Evolutionary conservation across 345 rosid genomes (phyloP), one percentile per base, ranked within the genome.

Genomic region (Crucihimalaya himalaica): DNA sequence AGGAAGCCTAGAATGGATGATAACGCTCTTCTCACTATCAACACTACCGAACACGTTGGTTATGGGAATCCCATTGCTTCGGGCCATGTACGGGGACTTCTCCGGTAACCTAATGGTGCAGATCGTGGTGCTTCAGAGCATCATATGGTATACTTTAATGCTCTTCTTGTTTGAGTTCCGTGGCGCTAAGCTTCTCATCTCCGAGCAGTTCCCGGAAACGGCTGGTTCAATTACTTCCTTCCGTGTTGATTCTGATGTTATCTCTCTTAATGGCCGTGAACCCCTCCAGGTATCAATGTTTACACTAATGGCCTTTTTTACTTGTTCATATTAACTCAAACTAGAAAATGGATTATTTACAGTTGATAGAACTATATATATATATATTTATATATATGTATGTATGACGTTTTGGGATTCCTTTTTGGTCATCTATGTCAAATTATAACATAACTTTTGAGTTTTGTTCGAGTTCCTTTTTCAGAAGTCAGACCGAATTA

Each of bases 11-110:
- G 97, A 91, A 59, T 91, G 97, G 94, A 84, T 87, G 88, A 91
- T 91, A 70, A 88, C 94, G 2, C 80, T 91, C 13, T 91, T 88
- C 76, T 91, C 97, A 3, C 80, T 91, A 5, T 91, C 94, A 2
- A 85, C 97, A 37, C 87, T 91, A 8, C 97, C 97, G 11, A 91
- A 88, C 78, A 91, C 97, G 28, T 83, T 91, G 1, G 97, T 91
- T 5, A 88, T 88, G 94, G 97, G 94, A 2, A 88, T 91, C 66
- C 97, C 97, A 0, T 88, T 91, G 28, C 67, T 91, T n/a, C 74
- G 83, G 62, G 97, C 97, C 15, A 91, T 88, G 97, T 91, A 91
- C 18, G 94, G 97, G 0, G 97, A 88, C 42, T 88, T 84, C 52
- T 88, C 97, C 1, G 94, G 87, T 4, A 73, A 59, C 62, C 78